Evolutionary conservation across 495 filamentous ascomycete genomes (phyloP).

Genomic region (Penicillium cosmopolitanum): DNA sequence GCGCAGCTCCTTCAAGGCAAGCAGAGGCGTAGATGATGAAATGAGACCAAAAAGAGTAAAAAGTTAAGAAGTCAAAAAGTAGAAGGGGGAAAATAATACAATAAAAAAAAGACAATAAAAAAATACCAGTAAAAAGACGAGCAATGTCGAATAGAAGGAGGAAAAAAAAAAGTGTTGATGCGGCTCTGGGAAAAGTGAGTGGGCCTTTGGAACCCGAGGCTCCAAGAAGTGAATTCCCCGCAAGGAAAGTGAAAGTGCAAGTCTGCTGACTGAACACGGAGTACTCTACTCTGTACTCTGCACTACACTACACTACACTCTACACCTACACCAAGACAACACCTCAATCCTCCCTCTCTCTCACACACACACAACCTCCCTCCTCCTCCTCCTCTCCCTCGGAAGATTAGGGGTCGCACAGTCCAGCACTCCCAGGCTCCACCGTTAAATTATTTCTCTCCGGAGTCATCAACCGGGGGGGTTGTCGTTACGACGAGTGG

Average conservation of each 20-base stretch:
- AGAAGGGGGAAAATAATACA: constrained; percentile 6
- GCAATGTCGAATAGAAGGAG: too few relatives aligned
- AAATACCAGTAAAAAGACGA: too few relatives aligned
- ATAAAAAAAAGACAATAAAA: constrained; percentile 3
- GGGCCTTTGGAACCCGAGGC: too few relatives aligned
- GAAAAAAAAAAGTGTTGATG: too few relatives aligned
- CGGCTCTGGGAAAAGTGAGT: too few relatives aligned
- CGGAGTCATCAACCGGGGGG: constrained; percentile 26
- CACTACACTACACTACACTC: not conserved
- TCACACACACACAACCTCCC: too few relatives aligned
- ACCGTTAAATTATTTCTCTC: constrained; percentile 13
- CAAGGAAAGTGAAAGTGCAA: not conserved
- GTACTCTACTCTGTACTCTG: not conserved
- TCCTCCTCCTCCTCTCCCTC: constrained; percentile 6
- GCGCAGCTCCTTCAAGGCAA: not conserved
- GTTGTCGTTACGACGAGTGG: not conserved
- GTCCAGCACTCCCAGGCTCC: constrained; percentile 15
- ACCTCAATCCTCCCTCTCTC: too few relatives aligned
- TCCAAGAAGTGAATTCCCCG: constrained; percentile 12
- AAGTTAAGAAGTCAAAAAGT: not conserved
- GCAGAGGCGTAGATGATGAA: not conserved
- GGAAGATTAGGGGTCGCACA: constrained; percentile 8
- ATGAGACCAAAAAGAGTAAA: constrained; percentile 6
- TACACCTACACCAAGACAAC: too few relatives aligned
- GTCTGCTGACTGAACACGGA: too few relatives aligned